These are phyloP conservation scores for Pistacia vera DNA, from an alignment of 345 rosid species.

Conservation along the genomic window DNA sequence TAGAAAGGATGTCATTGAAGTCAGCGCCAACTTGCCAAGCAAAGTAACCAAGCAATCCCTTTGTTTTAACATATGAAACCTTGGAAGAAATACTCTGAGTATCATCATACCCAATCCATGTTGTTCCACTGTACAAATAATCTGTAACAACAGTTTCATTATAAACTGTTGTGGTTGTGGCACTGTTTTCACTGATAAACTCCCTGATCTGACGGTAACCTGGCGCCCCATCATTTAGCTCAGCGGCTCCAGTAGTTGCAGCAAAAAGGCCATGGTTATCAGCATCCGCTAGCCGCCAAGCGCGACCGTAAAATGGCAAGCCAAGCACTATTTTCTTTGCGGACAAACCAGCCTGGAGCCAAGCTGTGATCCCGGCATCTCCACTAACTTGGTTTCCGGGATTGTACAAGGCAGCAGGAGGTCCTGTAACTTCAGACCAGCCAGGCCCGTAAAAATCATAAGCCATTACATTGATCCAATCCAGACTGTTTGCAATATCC, in stretches of 20 bases:
- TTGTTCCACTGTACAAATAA: conserved; percentile 31
- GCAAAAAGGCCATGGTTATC: conserved; percentile 24
- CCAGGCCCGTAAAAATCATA: conserved; percentile 28
- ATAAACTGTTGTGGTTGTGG: conserved; percentile 21
- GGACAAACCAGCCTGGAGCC: conserved; percentile 23
- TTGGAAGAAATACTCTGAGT: conserved; percentile 22
- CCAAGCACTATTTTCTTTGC: conserved; percentile 27
- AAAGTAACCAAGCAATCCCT: conserved; percentile 40
- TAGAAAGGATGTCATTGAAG: conserved; percentile 16
- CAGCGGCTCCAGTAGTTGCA: conserved; percentile 20
- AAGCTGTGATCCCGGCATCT: conserved; percentile 18
- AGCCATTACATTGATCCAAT: conserved; percentile 29
- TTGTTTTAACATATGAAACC: conserved; percentile 26
- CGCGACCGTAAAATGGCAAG: conserved; percentile 26
- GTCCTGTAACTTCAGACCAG: conserved; percentile 21
- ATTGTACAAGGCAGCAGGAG: conserved; percentile 31
- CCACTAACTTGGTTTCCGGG: conserved; percentile 10
- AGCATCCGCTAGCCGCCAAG: conserved; percentile 26
- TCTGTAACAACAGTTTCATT: conserved; percentile 28
- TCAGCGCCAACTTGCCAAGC: conserved; percentile 44
- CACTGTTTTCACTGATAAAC: conserved; percentile 26
- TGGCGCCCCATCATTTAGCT: conserved; percentile 1
- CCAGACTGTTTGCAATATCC: conserved; percentile 19
- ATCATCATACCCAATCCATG: conserved; percentile 46
- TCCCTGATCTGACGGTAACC: conserved; percentile 16